Evolutionary conservation across 1,139 yeast genomes (phyloP).

Genomic region (Yamadazyma oceani): DNA sequence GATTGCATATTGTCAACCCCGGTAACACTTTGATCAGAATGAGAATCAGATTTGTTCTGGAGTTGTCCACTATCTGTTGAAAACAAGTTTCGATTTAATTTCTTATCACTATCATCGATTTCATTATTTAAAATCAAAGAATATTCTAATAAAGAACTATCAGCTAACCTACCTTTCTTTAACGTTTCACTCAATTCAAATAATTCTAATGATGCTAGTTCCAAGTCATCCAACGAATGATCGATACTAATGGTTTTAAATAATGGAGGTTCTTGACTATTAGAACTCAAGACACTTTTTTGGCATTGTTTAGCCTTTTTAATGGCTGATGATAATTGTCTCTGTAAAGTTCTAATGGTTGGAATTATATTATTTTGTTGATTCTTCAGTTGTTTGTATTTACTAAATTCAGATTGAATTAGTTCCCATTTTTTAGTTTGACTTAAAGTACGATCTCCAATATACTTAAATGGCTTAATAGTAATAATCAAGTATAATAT

Average conservation of each 20-base stretch:
- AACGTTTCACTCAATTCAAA: conserved; percentile 34
- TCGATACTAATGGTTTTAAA: conserved; percentile 19
- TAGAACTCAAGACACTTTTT: conserved; percentile 5
- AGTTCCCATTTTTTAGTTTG: conserved; percentile 40
- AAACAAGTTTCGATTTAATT: neutral
- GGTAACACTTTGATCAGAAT: conserved; percentile 1
- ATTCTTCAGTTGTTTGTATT: conserved; percentile 17
- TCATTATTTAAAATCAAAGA: conserved; percentile 6
- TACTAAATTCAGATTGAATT: conserved; percentile 28
- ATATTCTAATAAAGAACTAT: conserved; percentile 14
- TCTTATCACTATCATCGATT: conserved; percentile 2
- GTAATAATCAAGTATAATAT: conserved; percentile 31
- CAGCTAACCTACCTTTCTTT: conserved; percentile 28
- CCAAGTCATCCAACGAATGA: conserved; percentile 28
- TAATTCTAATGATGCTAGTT: conserved; percentile 28
- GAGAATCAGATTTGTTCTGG: neutral
- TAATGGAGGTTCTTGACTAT: conserved; percentile 14
- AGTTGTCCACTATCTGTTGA: neutral
- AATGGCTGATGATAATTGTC: conserved; percentile 37
- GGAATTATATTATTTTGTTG: conserved; percentile 23
- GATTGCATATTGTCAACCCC: neutral
- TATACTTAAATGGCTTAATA: conserved; percentile 38
- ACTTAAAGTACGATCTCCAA: conserved; percentile 33
- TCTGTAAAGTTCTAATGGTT: conserved; percentile 38
- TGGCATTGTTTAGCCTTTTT: conserved; percentile 25